Base-by-base conservation (phyloP, 169 alveolate species). In the Babesia sp. region DNA sequence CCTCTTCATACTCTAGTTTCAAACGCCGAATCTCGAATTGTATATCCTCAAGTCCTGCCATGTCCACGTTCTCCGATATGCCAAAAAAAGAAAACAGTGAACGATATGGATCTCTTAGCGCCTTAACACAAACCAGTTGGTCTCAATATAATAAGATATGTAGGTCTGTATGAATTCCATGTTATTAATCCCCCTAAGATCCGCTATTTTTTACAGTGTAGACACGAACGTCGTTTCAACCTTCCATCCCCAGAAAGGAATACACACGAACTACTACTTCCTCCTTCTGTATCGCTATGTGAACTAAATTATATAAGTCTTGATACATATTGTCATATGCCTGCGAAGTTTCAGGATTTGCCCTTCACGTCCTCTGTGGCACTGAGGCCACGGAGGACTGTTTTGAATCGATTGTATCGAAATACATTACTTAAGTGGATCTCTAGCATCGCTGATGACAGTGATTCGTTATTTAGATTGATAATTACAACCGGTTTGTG, bases 11-110 rank as follows among this genome's bases (percentile, higher is more conserved):
- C 51, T 78, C 79, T 22, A 33, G 54, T 37, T 71, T 45, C 29
- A 78, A 51, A 33, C 86, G 76, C 4, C 55, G 64, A 36, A 78
- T 68, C 53, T 78, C 86, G 45, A 61, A 68, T 29, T 78, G n/a
- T 11, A 78, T 66, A 57, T 78, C 86, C 54, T 78, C 86, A 37
- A 78, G 34, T 20, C 46, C 82, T 11, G 82, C 61, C 86, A 76
- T 76, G 45, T 28, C 54, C 33, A 36, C 1, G 61, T 12, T 48
- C 33, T 48, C 56, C 6, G 20, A 18, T 18, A 14, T 39, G 46
- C 46, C 46, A 39, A 39, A 9, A 9, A 39, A 9, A 14, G 46
- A 39, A 8, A 8, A 14, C 46, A 14, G 46, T 39, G 46, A 39
- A 39, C 46, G 46, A 9, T 39, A 39, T 39, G 46, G 46, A 8